These are phyloP conservation scores for Stellera chamaejasme DNA, from an alignment of 345 rosid genomes.

Conservation along the genomic window DNA sequence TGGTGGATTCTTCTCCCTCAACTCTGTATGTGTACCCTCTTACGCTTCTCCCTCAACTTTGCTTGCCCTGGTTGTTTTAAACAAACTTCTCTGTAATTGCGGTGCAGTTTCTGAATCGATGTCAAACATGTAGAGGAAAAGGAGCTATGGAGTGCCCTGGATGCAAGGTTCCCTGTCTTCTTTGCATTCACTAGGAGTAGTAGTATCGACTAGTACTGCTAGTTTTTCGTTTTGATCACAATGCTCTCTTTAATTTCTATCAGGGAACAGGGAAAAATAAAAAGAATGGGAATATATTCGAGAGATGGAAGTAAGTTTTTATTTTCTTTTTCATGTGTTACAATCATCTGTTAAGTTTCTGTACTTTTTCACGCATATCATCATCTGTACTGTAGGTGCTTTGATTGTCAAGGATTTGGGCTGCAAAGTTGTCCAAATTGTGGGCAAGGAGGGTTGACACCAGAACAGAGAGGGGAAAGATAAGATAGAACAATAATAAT, in stretches of 20 bases:
- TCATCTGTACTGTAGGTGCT: constrained; percentile 36
- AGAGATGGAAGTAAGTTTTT: constrained; percentile 74
- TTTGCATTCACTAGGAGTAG: too few relatives aligned
- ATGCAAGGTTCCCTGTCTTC: constrained; percentile 46
- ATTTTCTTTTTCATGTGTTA: neutral
- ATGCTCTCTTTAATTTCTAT: neutral
- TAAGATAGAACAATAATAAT: constrained; percentile 2
- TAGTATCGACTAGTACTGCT: too few relatives aligned
- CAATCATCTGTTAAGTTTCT: neutral
- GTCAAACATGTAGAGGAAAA: constrained; percentile 58
- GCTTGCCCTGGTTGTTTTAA: too few relatives aligned
- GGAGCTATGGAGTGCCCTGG: constrained; percentile 78
- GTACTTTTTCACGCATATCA: too few relatives aligned
- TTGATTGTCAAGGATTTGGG: constrained; percentile 83
- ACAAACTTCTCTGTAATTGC: neutral
- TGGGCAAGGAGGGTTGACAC: constrained; percentile 68
- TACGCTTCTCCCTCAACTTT: neutral
- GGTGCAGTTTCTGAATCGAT: constrained; percentile 42
- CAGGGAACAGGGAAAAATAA: constrained; percentile 76
- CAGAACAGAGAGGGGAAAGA: constrained; percentile 74
- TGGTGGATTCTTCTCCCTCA: constrained; percentile 41
- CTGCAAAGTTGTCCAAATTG: constrained; percentile 62
- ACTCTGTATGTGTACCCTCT: constrained; percentile 31
- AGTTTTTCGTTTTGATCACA: too few relatives aligned
- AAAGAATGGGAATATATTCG: constrained; percentile 78